Evolutionary conservation across 805 yeast species (phyloP), one percentile per base, ranked within the genome.

Genomic region (Pichia manshurica): DNA sequence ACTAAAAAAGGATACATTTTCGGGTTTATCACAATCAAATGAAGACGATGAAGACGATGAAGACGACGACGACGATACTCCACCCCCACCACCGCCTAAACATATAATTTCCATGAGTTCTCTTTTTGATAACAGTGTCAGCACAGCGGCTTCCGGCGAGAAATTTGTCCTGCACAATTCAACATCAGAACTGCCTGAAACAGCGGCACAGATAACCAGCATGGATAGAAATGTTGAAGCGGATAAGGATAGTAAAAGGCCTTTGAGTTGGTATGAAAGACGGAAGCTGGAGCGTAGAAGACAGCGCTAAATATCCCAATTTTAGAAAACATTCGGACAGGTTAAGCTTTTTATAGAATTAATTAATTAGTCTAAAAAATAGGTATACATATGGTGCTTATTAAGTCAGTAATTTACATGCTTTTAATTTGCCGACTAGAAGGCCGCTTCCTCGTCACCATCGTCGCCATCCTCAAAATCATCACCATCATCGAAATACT

Each of bases 401-500:
- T n/a, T n/a, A n/a, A n/a, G n/a, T n/a, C n/a, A n/a, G n/a, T n/a
- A n/a, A n/a, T n/a, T n/a, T n/a, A n/a, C n/a, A n/a, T n/a, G n/a
- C n/a, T n/a, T n/a, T n/a, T n/a, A n/a, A n/a, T n/a, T n/a, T n/a
- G n/a, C n/a, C n/a, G 29, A 4, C 60, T 65, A 83, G 53, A 81
- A 82, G 12, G 85, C 87, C 4, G 87, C 88, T 61, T 82, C 87
- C 47, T 75, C 82, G 46, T 76, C 84, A n/a, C 75, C 87, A 34
- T 73, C 82, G 19, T 71, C 79, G 35, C 68, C 74, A 40, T 61
- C 72, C 45, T 62, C 73, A 36, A 76, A 81, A 44, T 79, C 84
- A 53, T 82, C 87, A 39, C 83, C 84, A 54, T 77, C 83, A 59
- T 84, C 89, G 58, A 84, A 84, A 65, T 84, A 84, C 63, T 79